phyloP scores from a whole-genome alignment of 306 rosid species.

The cucumber (Cucumis sativus) region Cucumber_9930_V3 NC_026658.2:16576001-16576500 shows the following conservation, averaged over 20 bases:
- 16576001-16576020: constrained; percentile 30
- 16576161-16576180: constrained; percentile 52
- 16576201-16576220: constrained; percentile 79
- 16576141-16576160: constrained; percentile 37
- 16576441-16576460: constrained; percentile 19
- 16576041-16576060: constrained; percentile 67
- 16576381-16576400: constrained; percentile 24
- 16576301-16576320: constrained; percentile 80
- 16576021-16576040: constrained; percentile 51
- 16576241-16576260: constrained; percentile 36
- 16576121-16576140: constrained; percentile 65
- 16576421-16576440: constrained; percentile 27
- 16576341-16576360: constrained; percentile 36
- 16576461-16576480: constrained; percentile 25
- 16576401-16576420: constrained; percentile 27
- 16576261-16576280: constrained; percentile 36
- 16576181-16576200: constrained; percentile 60
- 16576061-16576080: constrained; percentile 53
- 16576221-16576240: constrained; percentile 62
- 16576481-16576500: constrained; percentile 39
- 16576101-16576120: constrained; percentile 44
- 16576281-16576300: constrained; percentile 80
- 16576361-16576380: constrained; percentile 44
- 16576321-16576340: constrained; percentile 58
- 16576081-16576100: constrained; percentile 72